Percentiles rank a stretch among this genome's conserved stretches.
These are phyloP conservation scores for Candida sanyaensis DNA, from an alignment of 1,139 yeast genomes.

Conservation along the genomic window DNA sequence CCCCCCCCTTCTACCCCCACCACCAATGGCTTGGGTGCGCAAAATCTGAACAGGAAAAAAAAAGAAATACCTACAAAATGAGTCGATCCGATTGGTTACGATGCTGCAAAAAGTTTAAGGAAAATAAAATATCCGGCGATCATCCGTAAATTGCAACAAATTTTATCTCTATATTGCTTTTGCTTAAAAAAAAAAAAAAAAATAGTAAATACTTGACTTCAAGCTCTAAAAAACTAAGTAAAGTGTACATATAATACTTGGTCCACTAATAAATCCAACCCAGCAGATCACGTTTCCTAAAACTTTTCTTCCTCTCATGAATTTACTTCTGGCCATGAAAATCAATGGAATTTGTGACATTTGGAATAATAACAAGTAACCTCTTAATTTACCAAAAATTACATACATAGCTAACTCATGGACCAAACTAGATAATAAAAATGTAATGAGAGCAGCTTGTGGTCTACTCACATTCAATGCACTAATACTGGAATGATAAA, in stretches of 20 bases:
- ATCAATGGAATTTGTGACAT: slow-evolving; percentile 80
- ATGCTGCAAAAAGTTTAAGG: no score
- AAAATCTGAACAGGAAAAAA: neutral
- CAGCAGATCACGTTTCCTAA: slow-evolving; percentile 86
- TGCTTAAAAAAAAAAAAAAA: no score
- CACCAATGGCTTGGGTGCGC: no score
- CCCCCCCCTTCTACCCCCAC: no score
- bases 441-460: slow-evolving; percentile 79
- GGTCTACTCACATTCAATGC: slow-evolving; percentile 65
- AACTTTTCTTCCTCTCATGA: slow-evolving; percentile 54
- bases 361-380: slow-evolving; percentile 77
- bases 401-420: slow-evolving; percentile 95
- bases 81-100: neutral
- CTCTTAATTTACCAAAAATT: slow-evolving; percentile 76
- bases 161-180: no score
- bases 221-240: slow-evolving; percentile 65
- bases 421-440: slow-evolving; percentile 74
- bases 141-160: no score
- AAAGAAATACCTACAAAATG: neutral
- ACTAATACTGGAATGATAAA: slow-evolving; percentile 87
- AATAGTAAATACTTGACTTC: no score
- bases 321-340: slow-evolving; percentile 51
- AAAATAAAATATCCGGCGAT: no score
- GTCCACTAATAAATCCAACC: slow-evolving; percentile 90
- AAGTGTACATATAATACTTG: slow-evolving; percentile 82